Percentiles rank a stretch among this genome's conserved stretches.
Evolutionary conservation across 495 filamentous ascomycete genomes (phyloP).

Genomic region (Penicillium lividum): DNA sequence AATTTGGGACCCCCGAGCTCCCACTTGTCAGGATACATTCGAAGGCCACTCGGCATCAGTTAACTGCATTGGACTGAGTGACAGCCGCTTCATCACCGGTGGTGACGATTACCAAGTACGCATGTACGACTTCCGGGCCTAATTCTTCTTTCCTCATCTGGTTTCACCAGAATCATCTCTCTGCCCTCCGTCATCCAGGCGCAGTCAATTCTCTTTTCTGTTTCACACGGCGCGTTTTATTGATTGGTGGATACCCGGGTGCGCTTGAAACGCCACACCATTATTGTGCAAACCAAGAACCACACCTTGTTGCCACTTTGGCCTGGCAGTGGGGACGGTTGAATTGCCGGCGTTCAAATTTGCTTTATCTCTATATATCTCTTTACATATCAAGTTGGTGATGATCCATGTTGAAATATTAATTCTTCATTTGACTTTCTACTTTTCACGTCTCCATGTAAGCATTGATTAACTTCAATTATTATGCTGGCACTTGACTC

Average conservation of each 20-base stretch:
- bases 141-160: conserved; percentile 10
- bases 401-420: neutral
- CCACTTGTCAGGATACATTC: conserved; percentile 88
- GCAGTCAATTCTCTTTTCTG: conserved; percentile 1
- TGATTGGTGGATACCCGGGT: conserved; percentile 28
- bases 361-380: neutral
- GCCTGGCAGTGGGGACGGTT: neutral
- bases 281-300: conserved; percentile 4
- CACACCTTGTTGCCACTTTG: neutral
- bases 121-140: conserved; percentile 76
- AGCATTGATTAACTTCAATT: no score
- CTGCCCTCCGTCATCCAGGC: conserved; percentile 4
- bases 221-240: conserved; percentile 7
- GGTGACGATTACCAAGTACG: conserved; percentile 91
- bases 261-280: conserved; percentile 10
- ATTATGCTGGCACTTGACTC: no score
- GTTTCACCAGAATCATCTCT: neutral
- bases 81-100: conserved; percentile 82
- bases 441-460: neutral
- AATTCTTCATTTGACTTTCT: neutral
- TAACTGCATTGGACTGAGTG: conserved; percentile 88
- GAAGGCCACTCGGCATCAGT: conserved; percentile 86
- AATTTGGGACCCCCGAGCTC: conserved; percentile 90
- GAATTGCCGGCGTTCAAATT: conserved; percentile 14
- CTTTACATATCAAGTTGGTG: neutral